These are phyloP conservation scores for Hygrophorus russula DNA, from an alignment of 768 basidiomycete genomes.

Conservation along the genomic window DNA sequence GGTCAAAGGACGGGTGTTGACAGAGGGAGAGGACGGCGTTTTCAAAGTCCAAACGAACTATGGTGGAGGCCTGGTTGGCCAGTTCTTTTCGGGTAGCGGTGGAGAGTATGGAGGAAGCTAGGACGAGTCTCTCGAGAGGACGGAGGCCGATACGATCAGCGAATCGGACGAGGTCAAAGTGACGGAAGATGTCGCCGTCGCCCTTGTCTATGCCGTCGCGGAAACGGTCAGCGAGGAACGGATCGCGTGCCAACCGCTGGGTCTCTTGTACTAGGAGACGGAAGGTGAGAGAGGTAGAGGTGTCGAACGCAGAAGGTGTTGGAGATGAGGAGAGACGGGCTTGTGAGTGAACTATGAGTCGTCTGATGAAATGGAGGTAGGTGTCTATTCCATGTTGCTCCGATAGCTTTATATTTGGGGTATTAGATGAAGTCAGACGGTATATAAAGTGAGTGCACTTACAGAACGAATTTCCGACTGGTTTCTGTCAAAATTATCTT, in stretches of 20 bases:
- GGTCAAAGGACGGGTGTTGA: constrained; percentile 74
- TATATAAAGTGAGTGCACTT: constrained; percentile 24
- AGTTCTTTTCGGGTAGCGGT: constrained; percentile 44
- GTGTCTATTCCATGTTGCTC: constrained; percentile 97
- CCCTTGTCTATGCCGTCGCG: constrained; percentile 84
- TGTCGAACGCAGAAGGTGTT: constrained; percentile 55
- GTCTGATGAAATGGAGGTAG: constrained; percentile 94
- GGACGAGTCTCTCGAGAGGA: constrained; percentile 68
- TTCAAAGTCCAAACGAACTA: constrained; percentile 73
- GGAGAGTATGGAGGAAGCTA: constrained; percentile 64
- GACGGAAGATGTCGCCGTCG: constrained; percentile 72
- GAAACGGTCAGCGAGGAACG: constrained; percentile 82
- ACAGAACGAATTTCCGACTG: constrained; percentile 92
- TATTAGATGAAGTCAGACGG: constrained; percentile 8
- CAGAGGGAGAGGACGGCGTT: constrained; percentile 65
- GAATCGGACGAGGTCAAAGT: constrained; percentile 78
- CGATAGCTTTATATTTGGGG: constrained; percentile 76
- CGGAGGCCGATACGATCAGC: constrained; percentile 72
- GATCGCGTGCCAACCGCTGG: constrained; percentile 82
- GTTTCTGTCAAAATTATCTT: constrained; percentile 94
- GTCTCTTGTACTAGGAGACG: constrained; percentile 82
- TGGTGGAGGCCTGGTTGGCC: constrained; percentile 51
- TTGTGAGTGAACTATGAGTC: constrained; percentile 85
- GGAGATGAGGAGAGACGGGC: constrained; percentile 49
- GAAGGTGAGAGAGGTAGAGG: constrained; percentile 72